Evolutionary conservation across 2,329 filamentous ascomycete species (phyloP), one percentile per base, ranked within the genome.

Genomic region (Sporothrix pallida): DNA sequence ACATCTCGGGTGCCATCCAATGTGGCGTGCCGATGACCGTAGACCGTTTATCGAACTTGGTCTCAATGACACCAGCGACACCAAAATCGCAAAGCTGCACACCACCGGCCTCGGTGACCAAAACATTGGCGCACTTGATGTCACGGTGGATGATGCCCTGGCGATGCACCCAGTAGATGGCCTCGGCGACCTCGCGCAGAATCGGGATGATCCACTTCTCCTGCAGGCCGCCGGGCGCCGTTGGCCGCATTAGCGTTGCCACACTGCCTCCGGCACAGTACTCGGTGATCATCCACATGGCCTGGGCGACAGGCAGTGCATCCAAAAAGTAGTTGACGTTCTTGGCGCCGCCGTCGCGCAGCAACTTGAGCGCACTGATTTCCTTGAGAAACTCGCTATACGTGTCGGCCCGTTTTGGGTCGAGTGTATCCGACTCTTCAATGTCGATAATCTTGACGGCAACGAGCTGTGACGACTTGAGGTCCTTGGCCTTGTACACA

Each of bases 241-340:
- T 91, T n/a, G 91, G 89, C 79, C 87, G 89, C 89, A 91, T 91
- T 74, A 88, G 87, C 75, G 87, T 95, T 76, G 88, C 91, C 80
- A 97, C 91, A 80, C 93, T 96, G 68, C 93, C 93, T 75, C 93
- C 93, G 6, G 92, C 92, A 78, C 93, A 95, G 81, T 95, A 94
- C 82, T 96, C 93, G 74, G 92, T 95, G 73, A 96, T 89, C 84
- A 96, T 93, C 93, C 93, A 97, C 83, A 97, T 91, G 75, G 93
- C 89, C 77, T 92, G 90, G 58, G 92, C 92, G 52, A 95, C 89
- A 9, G 92, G 90, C 23, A 95, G 86, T 4, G 92, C 92, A 77
- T 95, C 93, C 77, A 95, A 90, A 70, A 95, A 91, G 77, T 91
- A 88, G 80, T 95, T 96, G 82, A 97, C 90, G 79, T 95, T 95